These are phyloP conservation scores for Aleurites moluccanus DNA, from an alignment of 441 rosid genomes.

Conservation along the genomic window DNA sequence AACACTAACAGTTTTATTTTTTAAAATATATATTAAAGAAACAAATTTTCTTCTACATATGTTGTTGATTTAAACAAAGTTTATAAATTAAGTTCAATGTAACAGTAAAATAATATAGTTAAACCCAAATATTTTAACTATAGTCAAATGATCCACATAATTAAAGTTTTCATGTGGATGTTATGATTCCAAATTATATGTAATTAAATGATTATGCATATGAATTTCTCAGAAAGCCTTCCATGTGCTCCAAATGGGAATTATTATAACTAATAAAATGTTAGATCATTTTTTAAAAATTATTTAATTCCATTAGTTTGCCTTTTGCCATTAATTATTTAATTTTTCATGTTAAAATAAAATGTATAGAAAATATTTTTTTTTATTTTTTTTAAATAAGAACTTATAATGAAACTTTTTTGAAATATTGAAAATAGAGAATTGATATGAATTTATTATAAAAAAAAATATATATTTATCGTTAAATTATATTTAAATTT, in stretches of 20 bases:
- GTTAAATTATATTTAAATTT: no score
- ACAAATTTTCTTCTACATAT: no score
- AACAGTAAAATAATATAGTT: not conserved
- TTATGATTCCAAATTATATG: not conserved
- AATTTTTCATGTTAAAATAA: not conserved
- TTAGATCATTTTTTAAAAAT: not conserved
- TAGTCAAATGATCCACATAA: not conserved
- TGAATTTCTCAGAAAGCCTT: constrained; percentile 1
- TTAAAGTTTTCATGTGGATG: not conserved
- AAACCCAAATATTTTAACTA: not conserved
- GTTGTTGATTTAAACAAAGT: no score
- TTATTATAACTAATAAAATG: not conserved
- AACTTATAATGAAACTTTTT: no score
- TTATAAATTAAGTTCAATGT: not conserved
- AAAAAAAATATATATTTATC: no score
- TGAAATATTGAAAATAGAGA: not conserved
- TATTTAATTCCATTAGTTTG: not conserved
- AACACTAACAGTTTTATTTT: no score
- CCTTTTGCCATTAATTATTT: not conserved
- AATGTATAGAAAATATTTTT: no score
- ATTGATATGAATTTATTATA: no score
- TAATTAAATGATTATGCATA: constrained; percentile 1
- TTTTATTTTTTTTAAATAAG: no score
- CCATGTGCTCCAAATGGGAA: constrained; percentile 6
- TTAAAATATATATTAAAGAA: no score